phyloP scores from a whole-genome alignment of 345 rosid genomes.

The Acer saccharum region DNA sequence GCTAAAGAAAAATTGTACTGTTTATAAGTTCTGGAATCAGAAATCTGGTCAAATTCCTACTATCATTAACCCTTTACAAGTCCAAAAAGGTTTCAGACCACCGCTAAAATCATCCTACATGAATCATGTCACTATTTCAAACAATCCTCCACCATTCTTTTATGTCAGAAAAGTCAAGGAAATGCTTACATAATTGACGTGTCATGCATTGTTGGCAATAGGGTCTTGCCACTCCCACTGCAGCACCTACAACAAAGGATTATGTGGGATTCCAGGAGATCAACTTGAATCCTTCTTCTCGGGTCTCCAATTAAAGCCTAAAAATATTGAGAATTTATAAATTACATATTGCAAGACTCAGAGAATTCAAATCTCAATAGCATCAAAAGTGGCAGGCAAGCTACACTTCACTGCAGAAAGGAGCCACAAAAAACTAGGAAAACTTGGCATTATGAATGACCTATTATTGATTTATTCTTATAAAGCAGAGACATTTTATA shows the following conservation, averaged over 20 bases:
- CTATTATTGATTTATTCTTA: background rate
- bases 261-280: constrained; percentile 71
- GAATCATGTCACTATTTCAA: background rate
- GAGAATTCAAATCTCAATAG: background rate
- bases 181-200: constrained; percentile 82
- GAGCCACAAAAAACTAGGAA: background rate
- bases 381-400: constrained; percentile 9
- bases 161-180: constrained; percentile 8
- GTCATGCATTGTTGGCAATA: constrained; percentile 77
- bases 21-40: no score
- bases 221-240: constrained; percentile 38
- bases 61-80: background rate
- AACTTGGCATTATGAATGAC: background rate
- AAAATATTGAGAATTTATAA: constrained; percentile 7
- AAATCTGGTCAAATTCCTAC: no score
- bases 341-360: background rate
- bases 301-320: constrained; percentile 93
- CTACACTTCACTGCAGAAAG: background rate
- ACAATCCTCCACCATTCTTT: background rate
- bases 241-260: constrained; percentile 77
- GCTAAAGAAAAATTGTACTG: no score
- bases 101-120: background rate
- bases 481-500: background rate
- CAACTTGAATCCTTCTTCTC: constrained; percentile 82
- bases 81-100: background rate